phyloP scores from a whole-genome alignment of 495 filamentous ascomycete species.

The Trichoderma virens region DNA sequence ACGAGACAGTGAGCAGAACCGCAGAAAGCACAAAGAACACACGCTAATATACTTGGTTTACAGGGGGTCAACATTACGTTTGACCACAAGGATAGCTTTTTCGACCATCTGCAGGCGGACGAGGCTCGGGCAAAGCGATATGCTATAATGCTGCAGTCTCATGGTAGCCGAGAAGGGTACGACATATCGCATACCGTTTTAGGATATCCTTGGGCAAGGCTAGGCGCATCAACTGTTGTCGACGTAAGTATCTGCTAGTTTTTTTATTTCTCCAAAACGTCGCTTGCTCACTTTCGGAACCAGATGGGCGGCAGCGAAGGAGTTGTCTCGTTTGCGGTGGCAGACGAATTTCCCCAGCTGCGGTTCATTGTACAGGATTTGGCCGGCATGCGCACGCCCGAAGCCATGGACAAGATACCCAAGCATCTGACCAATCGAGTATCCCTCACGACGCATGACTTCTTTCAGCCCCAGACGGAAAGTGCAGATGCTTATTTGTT shows the following conservation, averaged over 20 bases:
- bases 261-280: neutral
- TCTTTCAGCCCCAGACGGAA: neutral
- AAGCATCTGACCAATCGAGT: neutral
- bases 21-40: neutral
- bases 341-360: neutral
- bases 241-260: neutral
- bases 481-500: slow-evolving; percentile 39
- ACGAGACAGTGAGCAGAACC: neutral
- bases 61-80: neutral
- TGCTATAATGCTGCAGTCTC: neutral
- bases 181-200: neutral
- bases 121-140: neutral
- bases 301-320: neutral
- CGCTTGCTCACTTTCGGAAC: neutral
- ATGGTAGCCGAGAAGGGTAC: neutral
- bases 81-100: neutral
- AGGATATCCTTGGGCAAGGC: neutral
- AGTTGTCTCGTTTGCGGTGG: neutral
- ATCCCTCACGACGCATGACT: neutral
- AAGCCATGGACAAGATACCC: neutral
- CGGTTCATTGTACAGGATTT: neutral
- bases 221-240: neutral
- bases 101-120: neutral
- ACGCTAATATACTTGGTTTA: neutral
- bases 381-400: neutral